Base-by-base conservation (phyloP, 805 yeast genomes). In the Barnettozyma populi region DNA sequence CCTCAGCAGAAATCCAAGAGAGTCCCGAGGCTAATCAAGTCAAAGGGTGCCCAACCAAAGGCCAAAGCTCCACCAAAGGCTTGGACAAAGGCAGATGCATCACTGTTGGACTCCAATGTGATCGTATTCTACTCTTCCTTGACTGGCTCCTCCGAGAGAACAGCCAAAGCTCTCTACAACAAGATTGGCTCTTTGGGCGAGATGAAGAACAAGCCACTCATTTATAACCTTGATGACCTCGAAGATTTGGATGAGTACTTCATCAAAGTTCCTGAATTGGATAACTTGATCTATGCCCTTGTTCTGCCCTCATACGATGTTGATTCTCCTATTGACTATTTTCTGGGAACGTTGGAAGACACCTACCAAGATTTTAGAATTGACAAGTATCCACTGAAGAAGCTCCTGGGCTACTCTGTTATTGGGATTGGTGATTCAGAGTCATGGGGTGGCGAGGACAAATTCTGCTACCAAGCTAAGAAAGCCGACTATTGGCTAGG, bases 221-320 rank as follows among this genome's bases (percentile, higher is more conserved):
- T 87, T 36, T 54, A 85, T 47, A 83, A 85, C 60, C 63, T 90
- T 45, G 97, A 90, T 64, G 92, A 90, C 50, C 70, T 90, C 16
- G 85, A 83, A 53, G 96, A 90, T 65, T 67, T 87, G 45, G 97
- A 90, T 58, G 85, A 85, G 49, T 90, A 78, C 63, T 90, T 90
- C 62, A 72, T 87, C 41, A 76, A 75, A 44, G 73, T 80, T 10
- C 95, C 95, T 6, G 47, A 57, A 32, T 55, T 59, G 27, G 64
- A 64, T 4, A 75, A 80, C 46, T 67, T 77, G 36, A 66, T 88
- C 11, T 90, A 88, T 58, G 62, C 90, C 34, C 54, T 90, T 49
- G 87, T 90, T 14, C 70, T 90, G 29, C 97, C 97, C 2, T 88
- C 96, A 0, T 90, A 90, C 61, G 97, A 89, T 54, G 86, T 90